These are phyloP conservation scores for Talaromyces sp. DNA, from an alignment of 2,329 filamentous ascomycete species.

Conservation along the genomic window DNA sequence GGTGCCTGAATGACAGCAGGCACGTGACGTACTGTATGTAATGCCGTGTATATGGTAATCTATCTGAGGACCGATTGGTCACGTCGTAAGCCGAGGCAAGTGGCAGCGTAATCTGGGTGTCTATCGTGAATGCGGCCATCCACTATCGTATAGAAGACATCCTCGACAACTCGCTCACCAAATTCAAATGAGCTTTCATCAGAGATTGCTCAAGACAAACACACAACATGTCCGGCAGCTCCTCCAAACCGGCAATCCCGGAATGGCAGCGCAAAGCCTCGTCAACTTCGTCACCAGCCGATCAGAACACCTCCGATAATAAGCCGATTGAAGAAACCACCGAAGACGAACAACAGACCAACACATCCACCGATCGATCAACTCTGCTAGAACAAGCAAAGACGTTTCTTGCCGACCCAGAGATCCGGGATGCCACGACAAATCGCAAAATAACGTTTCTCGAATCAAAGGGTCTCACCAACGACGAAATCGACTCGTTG, in stretches of 20 bases:
- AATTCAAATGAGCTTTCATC: neutral
- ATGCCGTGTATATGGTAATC: neutral
- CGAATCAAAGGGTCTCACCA: slow-evolving; percentile 67
- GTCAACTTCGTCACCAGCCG: neutral
- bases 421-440: slow-evolving; percentile 63
- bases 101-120: slow-evolving; percentile 2
- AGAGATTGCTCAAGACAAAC: neutral
- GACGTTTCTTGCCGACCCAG: slow-evolving; percentile 70
- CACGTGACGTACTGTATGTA: neutral
- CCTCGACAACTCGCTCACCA: neutral
- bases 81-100: slow-evolving; percentile 7
- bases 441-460: slow-evolving; percentile 75
- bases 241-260: slow-evolving; percentile 10
- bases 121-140: neutral
- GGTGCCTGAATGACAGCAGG: neutral
- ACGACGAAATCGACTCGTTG: slow-evolving; percentile 65
- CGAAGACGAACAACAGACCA: slow-evolving; percentile 28
- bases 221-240: slow-evolving; percentile 12
- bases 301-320: slow-evolving; percentile 6
- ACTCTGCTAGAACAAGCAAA: slow-evolving; percentile 62
- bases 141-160: too few relatives aligned
- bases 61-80: neutral
- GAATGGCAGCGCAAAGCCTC: slow-evolving; percentile 18
- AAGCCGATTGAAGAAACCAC: slow-evolving; percentile 32
- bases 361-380: slow-evolving; percentile 28